A percentile compares a stretch with the other conserved stretches of the same genome.
Conservation (phyloP, 2,329 filamentous ascomycete genomes). For the Alternaria rosae region DNA sequence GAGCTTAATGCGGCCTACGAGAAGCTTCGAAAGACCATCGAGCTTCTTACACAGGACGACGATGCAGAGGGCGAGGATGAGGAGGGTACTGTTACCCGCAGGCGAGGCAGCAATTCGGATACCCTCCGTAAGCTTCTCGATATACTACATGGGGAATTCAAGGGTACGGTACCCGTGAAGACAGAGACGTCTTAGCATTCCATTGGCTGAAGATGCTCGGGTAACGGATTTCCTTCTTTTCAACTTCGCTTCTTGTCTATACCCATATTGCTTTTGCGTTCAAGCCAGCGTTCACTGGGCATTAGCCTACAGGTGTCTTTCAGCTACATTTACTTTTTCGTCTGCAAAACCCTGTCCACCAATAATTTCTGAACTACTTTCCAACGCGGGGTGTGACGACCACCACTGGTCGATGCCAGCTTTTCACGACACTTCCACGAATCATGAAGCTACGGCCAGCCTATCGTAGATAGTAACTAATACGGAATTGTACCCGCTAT, state of each 20-base stretch:
- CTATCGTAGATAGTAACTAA: constrained; percentile 3
- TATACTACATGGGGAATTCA: constrained; percentile 50
- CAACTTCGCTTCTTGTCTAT: constrained; percentile 19
- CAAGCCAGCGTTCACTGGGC: constrained; percentile 19
- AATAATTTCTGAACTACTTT: background rate
- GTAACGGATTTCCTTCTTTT: background rate
- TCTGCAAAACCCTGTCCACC: background rate
- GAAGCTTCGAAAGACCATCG: constrained; percentile 51
- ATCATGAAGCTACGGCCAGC: constrained; percentile 6
- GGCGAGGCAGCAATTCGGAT: constrained; percentile 43
- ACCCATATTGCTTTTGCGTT: constrained; percentile 16
- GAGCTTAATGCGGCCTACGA: constrained; percentile 51
- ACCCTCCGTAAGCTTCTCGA: constrained; percentile 49
- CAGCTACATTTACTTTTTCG: background rate
- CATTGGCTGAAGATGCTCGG: background rate
- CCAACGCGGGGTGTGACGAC: background rate
- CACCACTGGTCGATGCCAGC: background rate
- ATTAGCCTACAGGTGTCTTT: constrained; percentile 17
- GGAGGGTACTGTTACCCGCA: constrained; percentile 25
- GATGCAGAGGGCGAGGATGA: constrained; percentile 41
- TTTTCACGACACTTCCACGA: background rate
- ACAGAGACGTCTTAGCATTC: constrained; percentile 18
- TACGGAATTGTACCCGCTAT: background rate
- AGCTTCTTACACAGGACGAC: constrained; percentile 47
- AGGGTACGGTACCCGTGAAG: constrained; percentile 32